phyloP scores from a whole-genome alignment of 2,329 filamentous ascomycete genomes.

The Exophiala viscosa region DNA sequence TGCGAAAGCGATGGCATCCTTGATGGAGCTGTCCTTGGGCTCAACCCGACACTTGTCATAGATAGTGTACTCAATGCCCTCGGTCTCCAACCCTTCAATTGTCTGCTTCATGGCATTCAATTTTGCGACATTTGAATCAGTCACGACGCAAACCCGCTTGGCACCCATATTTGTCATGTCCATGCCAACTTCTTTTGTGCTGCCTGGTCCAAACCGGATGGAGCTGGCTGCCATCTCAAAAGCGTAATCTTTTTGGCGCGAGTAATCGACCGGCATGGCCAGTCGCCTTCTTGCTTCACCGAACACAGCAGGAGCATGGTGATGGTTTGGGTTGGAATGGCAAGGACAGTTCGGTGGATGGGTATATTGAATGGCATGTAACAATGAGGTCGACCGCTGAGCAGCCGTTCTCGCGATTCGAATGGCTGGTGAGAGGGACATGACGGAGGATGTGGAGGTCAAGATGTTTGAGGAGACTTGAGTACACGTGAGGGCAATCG shows the following conservation, averaged over 20 bases:
- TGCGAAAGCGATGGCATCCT: conserved; percentile 81
- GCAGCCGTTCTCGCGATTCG: conserved; percentile 46
- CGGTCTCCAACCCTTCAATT: conserved; percentile 69
- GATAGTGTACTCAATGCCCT: conserved; percentile 76
- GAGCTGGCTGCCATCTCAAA: conserved; percentile 98
- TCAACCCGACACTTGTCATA: conserved; percentile 80
- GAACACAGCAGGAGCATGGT: conserved; percentile 48
- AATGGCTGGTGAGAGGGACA: conserved; percentile 40
- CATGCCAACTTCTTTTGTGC: conserved; percentile 96
- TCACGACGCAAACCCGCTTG: conserved; percentile 86
- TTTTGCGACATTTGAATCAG: conserved; percentile 75
- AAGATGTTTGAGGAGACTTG: neutral
- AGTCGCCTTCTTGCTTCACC: conserved; percentile 58
- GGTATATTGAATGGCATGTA: conserved; percentile 85
- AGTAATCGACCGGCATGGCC: conserved; percentile 71
- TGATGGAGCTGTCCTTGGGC: conserved; percentile 92
- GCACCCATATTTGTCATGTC: conserved; percentile 89
- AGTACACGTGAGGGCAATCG: too few relatives aligned
- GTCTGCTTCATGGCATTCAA: conserved; percentile 88
- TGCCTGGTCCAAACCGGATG: conserved; percentile 89
- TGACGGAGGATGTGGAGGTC: conserved; percentile 1
- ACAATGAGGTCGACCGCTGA: conserved; percentile 54
- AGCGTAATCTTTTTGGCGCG: conserved; percentile 86
- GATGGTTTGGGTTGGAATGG: conserved; percentile 81
- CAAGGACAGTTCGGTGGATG: conserved; percentile 88